Conservation (phyloP, 2,329 filamentous ascomycete species). For the Microcera coccophila region DNA sequence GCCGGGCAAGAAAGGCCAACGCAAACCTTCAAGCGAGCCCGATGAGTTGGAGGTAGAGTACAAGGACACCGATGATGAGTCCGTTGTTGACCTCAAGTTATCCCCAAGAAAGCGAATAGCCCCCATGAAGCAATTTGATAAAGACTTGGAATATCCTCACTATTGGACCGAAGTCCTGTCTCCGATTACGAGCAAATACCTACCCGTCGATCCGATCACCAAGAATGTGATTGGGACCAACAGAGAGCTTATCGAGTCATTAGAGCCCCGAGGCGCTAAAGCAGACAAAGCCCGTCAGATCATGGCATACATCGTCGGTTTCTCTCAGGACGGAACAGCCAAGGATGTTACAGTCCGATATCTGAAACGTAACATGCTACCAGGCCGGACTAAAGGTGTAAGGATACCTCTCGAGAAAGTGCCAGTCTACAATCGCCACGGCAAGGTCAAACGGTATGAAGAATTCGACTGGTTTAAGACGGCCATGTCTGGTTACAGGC, state of each 20-base stretch:
- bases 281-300: constrained; percentile 85
- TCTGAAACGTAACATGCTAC: constrained; percentile 73
- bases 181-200: constrained; percentile 71
- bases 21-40: constrained; percentile 35
- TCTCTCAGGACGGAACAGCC: constrained; percentile 77
- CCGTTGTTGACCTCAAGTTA: constrained; percentile 52
- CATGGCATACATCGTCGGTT: constrained; percentile 83
- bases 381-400: constrained; percentile 84
- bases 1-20: constrained; percentile 4
- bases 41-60: constrained; percentile 42
- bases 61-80: constrained; percentile 54
- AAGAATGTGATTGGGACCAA: constrained; percentile 66
- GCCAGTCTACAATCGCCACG: constrained; percentile 70
- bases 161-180: constrained; percentile 94
- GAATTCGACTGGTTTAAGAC: constrained; percentile 85
- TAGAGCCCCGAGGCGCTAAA: constrained; percentile 79
- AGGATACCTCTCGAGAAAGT: constrained; percentile 77
- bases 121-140: constrained; percentile 57
- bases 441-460: constrained; percentile 73
- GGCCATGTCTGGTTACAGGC: constrained; percentile 68
- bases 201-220: constrained; percentile 74
- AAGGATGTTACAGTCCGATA: constrained; percentile 96
- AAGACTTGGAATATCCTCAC: constrained; percentile 75
- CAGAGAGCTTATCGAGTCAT: constrained; percentile 65
- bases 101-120: constrained; percentile 37